Base-by-base conservation (phyloP, 2,329 filamentous ascomycete genomes). In the Trichocomaceae sp. region DNA sequence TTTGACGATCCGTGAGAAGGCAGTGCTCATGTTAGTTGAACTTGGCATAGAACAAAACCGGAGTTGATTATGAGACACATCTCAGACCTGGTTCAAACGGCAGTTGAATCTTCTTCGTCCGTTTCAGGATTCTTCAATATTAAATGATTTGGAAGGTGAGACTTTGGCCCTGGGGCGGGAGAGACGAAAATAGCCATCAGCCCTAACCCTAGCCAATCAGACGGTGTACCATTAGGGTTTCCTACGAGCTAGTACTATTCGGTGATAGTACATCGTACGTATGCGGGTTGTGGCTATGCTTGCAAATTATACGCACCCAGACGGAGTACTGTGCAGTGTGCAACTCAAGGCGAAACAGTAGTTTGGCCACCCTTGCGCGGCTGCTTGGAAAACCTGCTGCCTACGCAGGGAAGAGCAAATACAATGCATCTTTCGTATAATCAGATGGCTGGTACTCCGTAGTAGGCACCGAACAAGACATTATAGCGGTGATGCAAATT, bases 1-100 rank as follows among this genome's bases (percentile, higher is more conserved):
- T 22, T 46, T 52, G 50, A 41, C 50, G 50, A 52, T 52, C 50
- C 37, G 19, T 20, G 19, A 22, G 13, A 52, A 44, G 50, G 50
- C 50, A 45, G 50, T 52, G 50, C 50, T 17, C 13, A 39, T 19
- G 35, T 39, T 35, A n/a, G n/a, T 8, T 17, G 15, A n/a, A 26
- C 23, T 26, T 26, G 23, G 23, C 23, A 26, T 7, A 26, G 23
- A 26, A 26, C 23, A 7, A 26, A 26, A 3, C 23, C 23, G 33
- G 3, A 37, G 33, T 42, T 20, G 17, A 22, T 1, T 20, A 42
- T 42, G 35, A 39, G 35, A 39, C 35, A 39, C 13, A 39, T 39
- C 35, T 39, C 35, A 39, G 35, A 39, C 31, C 31, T 15, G 29
- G 29, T 33, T 37, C 13, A 3, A 37, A 37, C 35, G 12, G 35